Evolutionary conservation across 192 early-diverging fungal species (phyloP).

Genomic region (Tieghemiomyces parasiticus): DNA sequence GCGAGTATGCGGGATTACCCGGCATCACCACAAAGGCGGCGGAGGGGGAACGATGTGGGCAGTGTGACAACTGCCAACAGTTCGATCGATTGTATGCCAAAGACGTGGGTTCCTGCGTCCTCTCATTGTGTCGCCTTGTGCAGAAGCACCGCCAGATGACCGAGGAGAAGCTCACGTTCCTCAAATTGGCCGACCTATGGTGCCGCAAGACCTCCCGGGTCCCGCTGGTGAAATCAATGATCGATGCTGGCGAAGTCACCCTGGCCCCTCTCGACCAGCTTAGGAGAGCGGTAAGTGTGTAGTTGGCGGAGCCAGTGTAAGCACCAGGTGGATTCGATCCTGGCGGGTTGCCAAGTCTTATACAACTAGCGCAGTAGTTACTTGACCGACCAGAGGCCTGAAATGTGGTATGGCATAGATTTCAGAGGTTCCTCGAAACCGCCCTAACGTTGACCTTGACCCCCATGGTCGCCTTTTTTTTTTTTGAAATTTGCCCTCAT

Average conservation of each 20-base stretch:
- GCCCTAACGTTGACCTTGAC: constrained; percentile 17
- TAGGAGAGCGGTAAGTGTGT: constrained; percentile 14
- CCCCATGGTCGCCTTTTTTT: neutral
- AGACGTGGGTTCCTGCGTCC: neutral
- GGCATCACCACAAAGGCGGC: constrained; percentile 13
- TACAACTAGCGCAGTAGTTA: constrained; percentile 19
- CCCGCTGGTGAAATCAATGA: neutral
- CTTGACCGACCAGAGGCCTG: constrained; percentile 14
- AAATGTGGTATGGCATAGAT: no score
- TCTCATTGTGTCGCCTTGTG: neutral
- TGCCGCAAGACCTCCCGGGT: neutral
- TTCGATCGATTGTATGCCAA: constrained; percentile 14
- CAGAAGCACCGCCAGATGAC: neutral
- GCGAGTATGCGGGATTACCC: neutral
- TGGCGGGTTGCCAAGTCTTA: constrained; percentile 18
- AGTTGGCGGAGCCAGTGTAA: constrained; percentile 7
- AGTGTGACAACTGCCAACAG: constrained; percentile 18
- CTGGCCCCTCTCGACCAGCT: constrained; percentile 18
- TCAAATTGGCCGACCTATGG: neutral
- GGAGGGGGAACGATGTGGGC: constrained; percentile 32
- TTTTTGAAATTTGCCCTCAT: constrained; percentile 11
- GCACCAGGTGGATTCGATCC: no score
- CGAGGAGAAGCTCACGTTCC: neutral
- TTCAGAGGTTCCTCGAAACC: no score
- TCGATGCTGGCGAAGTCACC: constrained; percentile 3